Percentiles rank a stretch among this genome's conserved stretches.
Conservation (phyloP, 2,329 filamentous ascomycete species). For the Xylariomycetidae sp. region DNA sequence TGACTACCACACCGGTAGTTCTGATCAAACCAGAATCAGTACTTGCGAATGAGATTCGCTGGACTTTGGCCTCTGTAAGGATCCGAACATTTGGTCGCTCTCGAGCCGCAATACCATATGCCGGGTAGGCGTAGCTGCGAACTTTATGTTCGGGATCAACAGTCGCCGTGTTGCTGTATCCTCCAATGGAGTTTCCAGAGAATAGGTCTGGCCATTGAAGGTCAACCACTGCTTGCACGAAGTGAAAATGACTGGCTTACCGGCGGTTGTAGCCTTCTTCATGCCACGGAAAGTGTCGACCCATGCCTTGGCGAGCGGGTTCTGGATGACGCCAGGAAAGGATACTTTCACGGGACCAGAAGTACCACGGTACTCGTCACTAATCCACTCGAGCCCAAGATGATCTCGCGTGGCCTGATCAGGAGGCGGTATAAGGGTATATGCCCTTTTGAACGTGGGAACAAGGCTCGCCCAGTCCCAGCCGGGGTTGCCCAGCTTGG, state of each 20-base stretch:
- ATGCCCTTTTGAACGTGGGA: conserved; percentile 13
- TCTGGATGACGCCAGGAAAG: conserved; percentile 16
- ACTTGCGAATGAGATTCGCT: conserved; percentile 8
- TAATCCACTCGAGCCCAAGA: conserved; percentile 17
- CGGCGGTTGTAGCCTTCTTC: conserved; percentile 14
- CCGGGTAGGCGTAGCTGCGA: conserved; percentile 16
- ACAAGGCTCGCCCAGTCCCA: conserved; percentile 16
- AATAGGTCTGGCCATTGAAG: conserved; percentile 16
- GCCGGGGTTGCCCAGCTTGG: conserved; percentile 14
- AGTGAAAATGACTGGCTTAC: conserved; percentile 7
- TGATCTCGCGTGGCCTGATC: conserved; percentile 12
- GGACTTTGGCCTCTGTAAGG: conserved; percentile 8
- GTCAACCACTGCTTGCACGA: too few relatives aligned
- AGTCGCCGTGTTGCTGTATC: conserved; percentile 15
- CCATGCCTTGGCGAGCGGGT: conserved; percentile 18
- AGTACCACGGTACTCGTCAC: conserved; percentile 13
- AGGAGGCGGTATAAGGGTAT: conserved; percentile 12
- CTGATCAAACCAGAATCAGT: conserved; percentile 4
- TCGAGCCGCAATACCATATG: conserved; percentile 9
- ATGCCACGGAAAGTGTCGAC: conserved; percentile 15
- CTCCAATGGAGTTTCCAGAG: conserved; percentile 17
- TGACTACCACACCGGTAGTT: conserved; percentile 9
- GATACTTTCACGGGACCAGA: conserved; percentile 15
- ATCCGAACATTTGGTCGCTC: conserved; percentile 13
- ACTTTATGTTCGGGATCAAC: conserved; percentile 14